Base-by-base conservation (phyloP, 805 yeast genomes). In the Priceomyces haplophilus region DNA sequence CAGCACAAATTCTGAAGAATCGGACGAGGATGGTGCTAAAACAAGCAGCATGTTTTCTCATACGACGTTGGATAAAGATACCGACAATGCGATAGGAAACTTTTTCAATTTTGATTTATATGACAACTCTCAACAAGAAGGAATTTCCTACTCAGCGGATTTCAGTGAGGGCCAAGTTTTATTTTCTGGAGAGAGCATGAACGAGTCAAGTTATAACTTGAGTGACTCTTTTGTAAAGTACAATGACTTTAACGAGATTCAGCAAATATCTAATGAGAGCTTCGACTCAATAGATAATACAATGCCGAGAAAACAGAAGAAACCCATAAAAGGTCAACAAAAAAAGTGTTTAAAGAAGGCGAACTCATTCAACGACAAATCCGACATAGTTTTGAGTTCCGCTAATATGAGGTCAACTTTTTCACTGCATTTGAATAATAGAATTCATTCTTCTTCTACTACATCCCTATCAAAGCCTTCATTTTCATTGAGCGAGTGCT, bases 401-500 rank as follows among this genome's bases (percentile, higher is more conserved):
- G 30, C 40, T 8, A 18, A 40, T 19, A 29, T 32, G 3, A 44
- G 39, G 33, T 41, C 49, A 1, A 43, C 43, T 29, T 40, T 40
- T 10, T 33, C 19, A 16, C 16, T 31, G 31, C 31, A 33, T 13
- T 33, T 24, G 24, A 37, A 33, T n/a, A 17, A 21, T 7, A 42
- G 21, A 15, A 21, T 11, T n/a, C 35, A 29, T 11, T 13, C 19
- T 8, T 20, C 29, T n/a, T 20, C 34, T 10, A 20, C 27, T 10
- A 20, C 39, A 17, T 8, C 40, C 7, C 25, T 16, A 8, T 13
- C 15, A 7, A 43, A 31, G 20, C 15, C 11, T 19, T 37, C 42
- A 23, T 43, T 47, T 24, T 46, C 52, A 27, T 46, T 51, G 25
- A 38, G 48, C 21, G 51, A 51, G 31, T 47, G 52, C 30, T 49